Conservation (phyloP, 768 basidiomycete genomes). For the Suillus ampliporus region DNA sequence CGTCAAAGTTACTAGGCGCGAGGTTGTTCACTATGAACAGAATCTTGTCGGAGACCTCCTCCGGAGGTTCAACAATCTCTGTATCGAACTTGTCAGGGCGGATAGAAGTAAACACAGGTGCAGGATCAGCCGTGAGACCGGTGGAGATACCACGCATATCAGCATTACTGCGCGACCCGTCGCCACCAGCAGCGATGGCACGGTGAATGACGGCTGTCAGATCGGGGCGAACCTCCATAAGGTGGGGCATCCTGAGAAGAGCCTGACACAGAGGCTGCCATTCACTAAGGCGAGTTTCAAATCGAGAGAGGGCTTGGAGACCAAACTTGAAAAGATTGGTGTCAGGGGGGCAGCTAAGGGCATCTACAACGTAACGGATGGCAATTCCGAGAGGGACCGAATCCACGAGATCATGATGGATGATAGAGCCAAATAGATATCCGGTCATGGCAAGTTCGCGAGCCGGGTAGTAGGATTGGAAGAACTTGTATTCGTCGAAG, state of each 20-base stretch:
- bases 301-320: constrained; percentile 85
- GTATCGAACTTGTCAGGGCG: constrained; percentile 70
- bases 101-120: constrained; percentile 77
- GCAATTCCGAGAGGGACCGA: constrained; percentile 95
- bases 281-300: constrained; percentile 85
- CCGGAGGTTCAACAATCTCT: constrained; percentile 72
- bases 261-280: constrained; percentile 94
- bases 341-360: constrained; percentile 87
- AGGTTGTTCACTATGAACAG: constrained; percentile 99
- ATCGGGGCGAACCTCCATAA: constrained; percentile 86
- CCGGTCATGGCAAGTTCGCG: constrained; percentile 96
- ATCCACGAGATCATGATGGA: constrained; percentile 92
- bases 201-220: constrained; percentile 73
- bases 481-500: constrained; percentile 99
- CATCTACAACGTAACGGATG: constrained; percentile 95
- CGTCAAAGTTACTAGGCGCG: constrained; percentile 90
- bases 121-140: constrained; percentile 45
- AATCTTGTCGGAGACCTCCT: constrained; percentile 91
- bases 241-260: constrained; percentile 83
- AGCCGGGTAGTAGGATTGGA: constrained; percentile 93
- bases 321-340: constrained; percentile 97
- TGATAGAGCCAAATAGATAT: constrained; percentile 94
- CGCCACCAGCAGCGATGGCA: constrained; percentile 61
- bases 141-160: constrained; percentile 46
- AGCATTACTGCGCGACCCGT: constrained; percentile 44